These are phyloP conservation scores for Populus hybrid DNA, from an alignment of 441 rosid genomes.

Conservation along the genomic window DNA sequence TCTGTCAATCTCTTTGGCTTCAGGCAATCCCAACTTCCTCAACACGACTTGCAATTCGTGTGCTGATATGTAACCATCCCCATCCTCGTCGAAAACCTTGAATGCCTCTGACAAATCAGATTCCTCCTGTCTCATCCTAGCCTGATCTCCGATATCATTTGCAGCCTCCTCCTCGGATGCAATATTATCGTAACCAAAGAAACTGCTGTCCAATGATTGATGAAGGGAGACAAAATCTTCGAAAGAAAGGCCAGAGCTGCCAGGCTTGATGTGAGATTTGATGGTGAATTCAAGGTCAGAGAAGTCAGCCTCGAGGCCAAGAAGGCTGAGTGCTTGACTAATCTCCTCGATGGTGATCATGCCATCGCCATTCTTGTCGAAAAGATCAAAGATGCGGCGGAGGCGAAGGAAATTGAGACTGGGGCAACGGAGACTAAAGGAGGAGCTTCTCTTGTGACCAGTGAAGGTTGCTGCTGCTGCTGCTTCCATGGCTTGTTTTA, in stretches of 20 bases:
- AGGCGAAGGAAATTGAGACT: conserved; percentile 89
- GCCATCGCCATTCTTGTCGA: conserved; percentile 78
- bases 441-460: conserved; percentile 29
- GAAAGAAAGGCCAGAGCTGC: conserved; percentile 50
- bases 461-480: conserved; percentile 19
- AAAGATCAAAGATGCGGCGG: conserved; percentile 74
- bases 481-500: conserved; percentile 24
- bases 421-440: conserved; percentile 70
- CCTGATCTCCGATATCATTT: not conserved
- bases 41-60: conserved; percentile 67
- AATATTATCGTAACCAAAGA: conserved; percentile 30
- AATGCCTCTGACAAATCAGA: conserved; percentile 77
- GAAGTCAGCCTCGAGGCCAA: conserved; percentile 67
- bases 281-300: conserved; percentile 62
- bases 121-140: conserved; percentile 39
- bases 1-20: conserved; percentile 62
- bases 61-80: conserved; percentile 82
- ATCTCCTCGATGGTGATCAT: conserved; percentile 63
- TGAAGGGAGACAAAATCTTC: conserved; percentile 70
- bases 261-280: conserved; percentile 51
- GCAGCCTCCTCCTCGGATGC: conserved; percentile 4
- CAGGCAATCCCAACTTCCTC: conserved; percentile 68
- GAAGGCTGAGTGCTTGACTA: conserved; percentile 55
- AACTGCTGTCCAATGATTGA: conserved; percentile 49
- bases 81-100: conserved; percentile 92